Evolutionary conservation across 2,329 filamentous ascomycete genomes (phyloP), one percentile per base, ranked within the genome.

Genomic region (Scopulariopsis brevicaulis): DNA sequence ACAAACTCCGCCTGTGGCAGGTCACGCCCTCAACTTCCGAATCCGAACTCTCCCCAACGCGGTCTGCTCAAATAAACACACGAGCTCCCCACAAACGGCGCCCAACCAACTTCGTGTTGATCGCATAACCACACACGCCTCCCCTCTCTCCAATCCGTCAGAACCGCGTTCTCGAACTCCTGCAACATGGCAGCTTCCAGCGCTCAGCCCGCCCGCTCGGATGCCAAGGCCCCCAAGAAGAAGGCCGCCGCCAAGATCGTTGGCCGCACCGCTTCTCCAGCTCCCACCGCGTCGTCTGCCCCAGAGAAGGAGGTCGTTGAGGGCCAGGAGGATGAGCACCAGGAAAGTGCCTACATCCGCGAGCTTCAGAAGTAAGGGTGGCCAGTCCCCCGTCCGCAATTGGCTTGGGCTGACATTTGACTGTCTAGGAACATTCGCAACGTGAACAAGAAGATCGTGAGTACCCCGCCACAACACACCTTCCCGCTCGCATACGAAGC

Each of bases 361-460:
- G 93, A 97, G 70, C 79, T 97, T 55, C 85, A 93, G 69, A 96
- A 96, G 92, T 96, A 76, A 59, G 54, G 20, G 35, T 43, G n/a
- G n/a, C 22, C 25, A 40, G 54, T 12, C 22, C 22, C 18, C 51
- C 53, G 35, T 53, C 18, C 28, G 48, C 52, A 52, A 25, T 55
- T 32, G 62, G 67, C 62, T 55, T 58, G 63, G 57, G 53, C 50
- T 58, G 18, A 52, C 28, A 6, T 15, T 22, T 25, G 54, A 60
- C 25, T 62, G 11, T 14, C 25, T 64, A 96, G 91, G 80, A 90
- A 84, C 72, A 89, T 96, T 66, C 91, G 93, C 68, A 96, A 94
- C 72, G 77, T 94, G 67, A 88, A 85, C 78, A 97, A 96, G 82
- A 96, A 96, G 76, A 85, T 97, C 67, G 90, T 96, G 74, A 76